phyloP scores from a whole-genome alignment of 176 grass and related monocot genomes.

The Poa pratensis region DNA sequence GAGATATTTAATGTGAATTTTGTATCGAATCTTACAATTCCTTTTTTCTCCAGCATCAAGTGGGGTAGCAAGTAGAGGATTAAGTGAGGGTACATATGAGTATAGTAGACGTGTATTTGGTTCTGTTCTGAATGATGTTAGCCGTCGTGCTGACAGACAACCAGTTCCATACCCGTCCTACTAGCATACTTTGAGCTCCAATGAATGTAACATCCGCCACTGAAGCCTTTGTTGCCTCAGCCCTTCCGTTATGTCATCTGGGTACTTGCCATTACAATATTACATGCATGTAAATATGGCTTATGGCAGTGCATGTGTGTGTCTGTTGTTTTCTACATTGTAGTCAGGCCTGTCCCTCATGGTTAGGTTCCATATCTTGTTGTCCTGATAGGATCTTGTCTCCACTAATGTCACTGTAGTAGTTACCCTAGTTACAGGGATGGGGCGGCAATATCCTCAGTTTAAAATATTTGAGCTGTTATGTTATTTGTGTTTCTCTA shows the following conservation, averaged over 20 bases:
- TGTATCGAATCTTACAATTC: constrained; percentile 43
- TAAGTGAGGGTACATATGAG: constrained; percentile 64
- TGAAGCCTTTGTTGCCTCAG: constrained; percentile 40
- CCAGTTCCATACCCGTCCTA: constrained; percentile 62
- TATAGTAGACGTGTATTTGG: constrained; percentile 81
- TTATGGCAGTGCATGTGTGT: constrained; percentile 42
- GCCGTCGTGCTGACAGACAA: constrained; percentile 44
- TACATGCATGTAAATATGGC: constrained; percentile 56
- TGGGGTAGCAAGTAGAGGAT: constrained; percentile 57
- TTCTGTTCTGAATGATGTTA: constrained; percentile 76
- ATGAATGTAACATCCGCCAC: constrained; percentile 12
- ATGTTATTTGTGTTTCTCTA: constrained; percentile 37
- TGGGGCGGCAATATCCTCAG: constrained; percentile 21
- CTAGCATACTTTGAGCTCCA: constrained; percentile 46
- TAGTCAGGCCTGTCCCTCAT: not conserved
- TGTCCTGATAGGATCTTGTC: constrained; percentile 27
- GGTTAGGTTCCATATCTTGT: constrained; percentile 33
- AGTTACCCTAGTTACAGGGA: constrained; percentile 34
- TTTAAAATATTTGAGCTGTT: constrained; percentile 28
- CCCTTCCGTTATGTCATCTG: constrained; percentile 39
- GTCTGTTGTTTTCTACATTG: constrained; percentile 30
- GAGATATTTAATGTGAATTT: constrained; percentile 22
- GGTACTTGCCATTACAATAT: constrained; percentile 42
- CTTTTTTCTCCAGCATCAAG: constrained; percentile 59
- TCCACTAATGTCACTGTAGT: constrained; percentile 18